Evolutionary conservation across 306 rosid genomes (phyloP).

Genomic region (Ormosia semicastrata): DNA sequence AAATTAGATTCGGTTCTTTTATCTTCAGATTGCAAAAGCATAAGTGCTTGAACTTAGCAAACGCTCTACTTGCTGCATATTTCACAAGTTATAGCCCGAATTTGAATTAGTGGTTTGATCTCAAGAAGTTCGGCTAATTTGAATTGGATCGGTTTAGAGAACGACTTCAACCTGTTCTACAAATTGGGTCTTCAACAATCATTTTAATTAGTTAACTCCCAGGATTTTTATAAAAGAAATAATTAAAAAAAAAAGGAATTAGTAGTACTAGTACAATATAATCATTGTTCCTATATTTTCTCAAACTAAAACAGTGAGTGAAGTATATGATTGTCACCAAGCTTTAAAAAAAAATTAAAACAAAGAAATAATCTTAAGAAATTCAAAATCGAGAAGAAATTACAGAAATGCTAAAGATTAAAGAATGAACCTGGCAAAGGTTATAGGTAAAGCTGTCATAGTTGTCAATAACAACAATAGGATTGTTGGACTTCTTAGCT

Average conservation of each 20-base stretch:
- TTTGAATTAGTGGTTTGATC: neutral
- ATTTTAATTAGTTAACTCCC: neutral
- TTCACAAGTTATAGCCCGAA: neutral
- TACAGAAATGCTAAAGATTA: neutral
- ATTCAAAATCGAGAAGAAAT: neutral
- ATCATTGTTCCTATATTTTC: too few species aligned
- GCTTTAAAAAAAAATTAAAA: too few species aligned
- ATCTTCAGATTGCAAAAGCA: neutral
- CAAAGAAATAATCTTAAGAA: neutral
- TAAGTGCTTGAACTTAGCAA: neutral
- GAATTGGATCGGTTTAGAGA: neutral
- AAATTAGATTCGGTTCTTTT: neutral
- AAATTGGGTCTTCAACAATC: neutral
- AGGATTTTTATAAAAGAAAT: neutral
- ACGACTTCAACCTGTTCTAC: neutral
- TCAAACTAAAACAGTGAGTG: too few species aligned
- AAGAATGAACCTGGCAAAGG: conserved; percentile 76
- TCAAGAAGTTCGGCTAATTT: neutral
- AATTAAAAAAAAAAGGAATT: too few species aligned
- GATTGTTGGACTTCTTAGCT: conserved; percentile 16
- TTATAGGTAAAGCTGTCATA: conserved; percentile 87
- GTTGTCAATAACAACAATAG: conserved; percentile 49
- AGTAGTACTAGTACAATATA: too few species aligned
- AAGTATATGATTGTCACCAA: too few species aligned
- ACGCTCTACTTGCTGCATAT: neutral